Evolutionary conservation across 169 alveolate genomes (phyloP), one percentile per base, ranked within the genome.

Genomic region (Toxoplasma gondii): DNA sequence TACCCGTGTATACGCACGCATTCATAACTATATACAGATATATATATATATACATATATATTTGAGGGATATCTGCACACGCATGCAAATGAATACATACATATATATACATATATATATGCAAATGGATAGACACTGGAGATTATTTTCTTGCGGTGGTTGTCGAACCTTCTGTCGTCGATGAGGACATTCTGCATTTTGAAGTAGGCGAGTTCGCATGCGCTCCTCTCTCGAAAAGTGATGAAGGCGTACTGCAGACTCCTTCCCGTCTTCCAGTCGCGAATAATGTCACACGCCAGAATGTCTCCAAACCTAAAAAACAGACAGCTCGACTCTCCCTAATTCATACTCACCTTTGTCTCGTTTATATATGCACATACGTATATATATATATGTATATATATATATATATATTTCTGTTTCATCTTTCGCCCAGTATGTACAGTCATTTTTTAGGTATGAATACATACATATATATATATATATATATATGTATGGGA

Each of bases 231-330:
- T 95, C 98, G 99, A 96, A 98, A 99, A 94, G 99, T 99, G 49
- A 99, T 98, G 96, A 99, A 99, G 36, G 99, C 99, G 96, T 99
- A 99, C 95, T 99, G 99, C 38, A 99, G 97, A 7, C 99, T 98
- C 88, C 98, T 99, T 36, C 99, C 99, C 0, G 99, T 99, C 96
- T 99, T 98, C 97, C 99, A 98, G 96, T 99, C 99, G 93, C 99
- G 96, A 53, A 99, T 98, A 41, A 99, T 98, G 94, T 98, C 98
- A 93, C 99, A 99, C 91, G 98, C 97, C 90, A 96, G 97, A 64
- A 99, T 98, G 36, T 97, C 97, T 0, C 99, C 99, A 95, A 99
- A 99, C 95, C 99, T 98, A 38, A 97, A 97, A 53, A 38, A 29
- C 70, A 34, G 4, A 24, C 0, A 39, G 17, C 2, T 1, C 38